Conservation (phyloP, 345 rosid genomes). For the Firmiana major region DNA sequence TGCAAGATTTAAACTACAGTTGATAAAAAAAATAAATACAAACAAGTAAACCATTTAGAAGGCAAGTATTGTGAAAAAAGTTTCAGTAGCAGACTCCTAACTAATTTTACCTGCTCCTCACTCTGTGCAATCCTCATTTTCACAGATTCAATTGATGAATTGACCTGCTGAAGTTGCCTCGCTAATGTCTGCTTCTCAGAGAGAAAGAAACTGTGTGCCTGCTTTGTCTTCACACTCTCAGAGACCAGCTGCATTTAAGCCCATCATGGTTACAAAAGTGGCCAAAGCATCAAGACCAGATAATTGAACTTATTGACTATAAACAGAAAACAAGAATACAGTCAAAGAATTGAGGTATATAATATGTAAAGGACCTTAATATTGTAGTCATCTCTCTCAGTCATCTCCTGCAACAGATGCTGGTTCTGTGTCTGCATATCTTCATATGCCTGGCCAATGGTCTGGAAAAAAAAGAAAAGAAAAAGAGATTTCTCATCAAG, state of each 20-base stretch:
- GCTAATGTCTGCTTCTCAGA: constrained; percentile 73
- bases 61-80: background rate
- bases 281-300: constrained; percentile 16
- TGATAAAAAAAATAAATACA: background rate
- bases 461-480: constrained; percentile 40
- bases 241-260: constrained; percentile 77
- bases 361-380: constrained; percentile 56
- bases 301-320: background rate
- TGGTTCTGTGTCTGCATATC: constrained; percentile 97
- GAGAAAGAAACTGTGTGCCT: constrained; percentile 55
- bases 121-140: constrained; percentile 56
- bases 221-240: constrained; percentile 91
- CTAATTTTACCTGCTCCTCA: constrained; percentile 68
- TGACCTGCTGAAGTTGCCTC: constrained; percentile 75
- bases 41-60: background rate
- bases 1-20: constrained; percentile 31
- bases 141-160: constrained; percentile 50
- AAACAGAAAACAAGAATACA: background rate
- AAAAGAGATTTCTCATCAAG: constrained; percentile 8
- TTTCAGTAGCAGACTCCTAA: background rate
- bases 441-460: constrained; percentile 94
- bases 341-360: background rate
- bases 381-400: constrained; percentile 87
- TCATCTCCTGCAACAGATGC: constrained; percentile 76
- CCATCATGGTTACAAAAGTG: constrained; percentile 12